Evolutionary conservation across 768 basidiomycete genomes (phyloP), one percentile per base, ranked within the genome.

Genomic region (Tulasnella sp.): DNA sequence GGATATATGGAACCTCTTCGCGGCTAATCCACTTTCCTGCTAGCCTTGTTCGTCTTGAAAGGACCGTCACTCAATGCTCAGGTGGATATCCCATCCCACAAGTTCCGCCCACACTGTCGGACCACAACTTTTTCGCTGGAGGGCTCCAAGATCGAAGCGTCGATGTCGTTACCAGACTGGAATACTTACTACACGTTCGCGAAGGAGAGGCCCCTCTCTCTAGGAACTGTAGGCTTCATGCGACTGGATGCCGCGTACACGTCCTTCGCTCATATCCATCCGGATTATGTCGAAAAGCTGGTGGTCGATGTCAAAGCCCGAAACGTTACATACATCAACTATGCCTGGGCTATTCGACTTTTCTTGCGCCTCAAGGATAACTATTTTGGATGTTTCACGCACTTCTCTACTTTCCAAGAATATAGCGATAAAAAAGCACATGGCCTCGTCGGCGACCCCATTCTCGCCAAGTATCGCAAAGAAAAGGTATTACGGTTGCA

Each of bases 371-470:
- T 98, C 80, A 92, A 93, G 72, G 96, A 97, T 84, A 98, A 98
- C 86, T 99, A 99, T 86, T 91, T 98, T 75, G 97, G 97, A 16
- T 89, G 91, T 6, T 99, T 98, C 86, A 98, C 96, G 1, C 94
- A 97, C 83, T 98, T 97, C 83, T 92, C 93, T 3, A 98, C 95
- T 0, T 88, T 96, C 60, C 90, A 89, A 31, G 97, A 99, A 87
- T 97, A 96, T 84, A 87, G 96, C 72, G 90, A 92, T 77, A 93
- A 92, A 83, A 89, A 91, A 60, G 88, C 87, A 69, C 88, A 87
- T 76, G 89, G 89, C 0, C 82, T 89, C 16, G 87, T 92, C 20
- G 97, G 96, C 6, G 97, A 98, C 86, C 95, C 95, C 0, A 88
- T 97, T 1, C 87, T 90, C 77, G 87, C 90, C 80, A 96, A 95